phyloP scores from a whole-genome alignment of 805 yeast species.

The Yamadazyma akitaensis region DNA sequence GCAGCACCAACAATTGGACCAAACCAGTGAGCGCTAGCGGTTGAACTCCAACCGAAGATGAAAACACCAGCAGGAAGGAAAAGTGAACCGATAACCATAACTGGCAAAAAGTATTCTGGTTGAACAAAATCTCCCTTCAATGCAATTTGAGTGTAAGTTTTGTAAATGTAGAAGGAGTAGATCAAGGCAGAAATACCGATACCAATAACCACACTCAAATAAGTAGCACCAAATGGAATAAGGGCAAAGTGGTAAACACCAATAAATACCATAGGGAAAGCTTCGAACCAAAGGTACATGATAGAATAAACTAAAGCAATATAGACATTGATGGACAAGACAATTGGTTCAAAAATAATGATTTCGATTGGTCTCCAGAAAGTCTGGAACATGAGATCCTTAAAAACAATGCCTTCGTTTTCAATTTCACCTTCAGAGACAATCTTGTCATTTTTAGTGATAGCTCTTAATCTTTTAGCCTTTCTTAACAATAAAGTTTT shows the following conservation, averaged over 20 bases:
- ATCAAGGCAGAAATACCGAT: conserved; percentile 33
- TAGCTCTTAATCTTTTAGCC: conserved; percentile 44
- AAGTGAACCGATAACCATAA: conserved; percentile 39
- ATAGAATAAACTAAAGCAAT: conserved; percentile 52
- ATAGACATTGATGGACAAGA: conserved; percentile 50
- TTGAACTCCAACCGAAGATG: conserved; percentile 51
- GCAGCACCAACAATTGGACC: conserved; percentile 44
- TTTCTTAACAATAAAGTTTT: conserved; percentile 45
- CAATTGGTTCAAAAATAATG: conserved; percentile 51
- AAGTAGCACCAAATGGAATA: conserved; percentile 48
- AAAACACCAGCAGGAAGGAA: conserved; percentile 42
- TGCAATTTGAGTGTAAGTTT: conserved; percentile 18
- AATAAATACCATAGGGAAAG: conserved; percentile 46
- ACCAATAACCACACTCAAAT: conserved; percentile 48
- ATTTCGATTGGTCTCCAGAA: conserved; percentile 46
- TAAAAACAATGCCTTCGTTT: conserved; percentile 12
- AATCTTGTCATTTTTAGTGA: conserved; percentile 49
- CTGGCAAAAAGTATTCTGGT: conserved; percentile 42
- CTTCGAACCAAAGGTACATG: conserved; percentile 54
- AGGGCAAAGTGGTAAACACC: conserved; percentile 45
- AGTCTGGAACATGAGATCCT: conserved; percentile 19
- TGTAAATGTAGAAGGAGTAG: conserved; percentile 24
- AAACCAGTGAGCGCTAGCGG: conserved; percentile 45
- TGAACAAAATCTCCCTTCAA: conserved; percentile 22
- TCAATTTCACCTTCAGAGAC: conserved; percentile 39